These are phyloP conservation scores for Condylostoma magnum DNA, from an alignment of 169 alveolate species.

Conservation along the genomic window DNA sequence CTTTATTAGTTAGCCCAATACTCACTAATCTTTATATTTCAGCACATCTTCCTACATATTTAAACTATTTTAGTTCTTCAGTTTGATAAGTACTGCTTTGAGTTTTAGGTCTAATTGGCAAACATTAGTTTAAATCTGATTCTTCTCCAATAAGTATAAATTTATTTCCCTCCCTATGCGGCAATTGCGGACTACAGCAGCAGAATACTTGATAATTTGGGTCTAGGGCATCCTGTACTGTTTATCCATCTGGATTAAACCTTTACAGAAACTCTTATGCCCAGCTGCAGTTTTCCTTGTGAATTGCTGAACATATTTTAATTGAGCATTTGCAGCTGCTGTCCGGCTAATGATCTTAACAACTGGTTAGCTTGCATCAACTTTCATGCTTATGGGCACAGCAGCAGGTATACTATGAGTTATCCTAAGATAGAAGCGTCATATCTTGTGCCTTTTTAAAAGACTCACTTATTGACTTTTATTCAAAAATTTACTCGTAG, in stretches of 20 bases:
- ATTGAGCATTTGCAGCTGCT: not conserved
- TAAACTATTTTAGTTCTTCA: not conserved
- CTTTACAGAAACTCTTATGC: not conserved
- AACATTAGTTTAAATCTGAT: too few relatives aligned
- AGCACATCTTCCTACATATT: not conserved
- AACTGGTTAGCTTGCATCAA: not conserved
- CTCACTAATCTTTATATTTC: not conserved
- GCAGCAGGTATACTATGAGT: conserved; percentile 14
- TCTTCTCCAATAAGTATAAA: not conserved
- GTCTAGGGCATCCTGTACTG: conserved; percentile 5
- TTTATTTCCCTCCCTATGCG: conserved; percentile 20
- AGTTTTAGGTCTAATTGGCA: too few relatives aligned
- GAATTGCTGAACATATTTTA: not conserved
- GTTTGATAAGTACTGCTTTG: too few relatives aligned
- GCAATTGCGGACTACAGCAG: conserved; percentile 22
- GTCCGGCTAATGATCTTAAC: conserved; percentile 3
- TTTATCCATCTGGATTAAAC: not conserved
- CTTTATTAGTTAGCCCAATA: conserved; percentile 10
- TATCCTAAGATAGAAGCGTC: not conserved
- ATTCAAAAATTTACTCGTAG: not conserved
- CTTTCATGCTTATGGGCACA: conserved; percentile 19
- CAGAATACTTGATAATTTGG: not conserved
- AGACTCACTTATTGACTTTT: not conserved
- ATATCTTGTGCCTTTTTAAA: conserved; percentile 1
- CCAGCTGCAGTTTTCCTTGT: conserved; percentile 26